Conservation (phyloP, 192 early-diverging fungal genomes). For the Coemansia sp. region DNA sequence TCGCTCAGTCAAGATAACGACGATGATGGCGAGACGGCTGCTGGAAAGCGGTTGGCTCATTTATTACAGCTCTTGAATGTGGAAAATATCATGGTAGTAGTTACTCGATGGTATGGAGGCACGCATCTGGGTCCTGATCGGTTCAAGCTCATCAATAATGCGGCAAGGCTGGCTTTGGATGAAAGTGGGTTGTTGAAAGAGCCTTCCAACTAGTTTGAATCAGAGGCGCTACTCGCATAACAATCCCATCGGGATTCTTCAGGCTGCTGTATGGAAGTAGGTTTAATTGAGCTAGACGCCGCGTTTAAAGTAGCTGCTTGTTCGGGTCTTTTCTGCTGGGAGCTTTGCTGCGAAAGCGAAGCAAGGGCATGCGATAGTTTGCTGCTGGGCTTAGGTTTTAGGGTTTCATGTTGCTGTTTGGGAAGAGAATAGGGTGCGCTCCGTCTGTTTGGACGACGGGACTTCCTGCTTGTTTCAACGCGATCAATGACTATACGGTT, state of each 20-base stretch:
- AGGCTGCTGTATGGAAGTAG: background rate
- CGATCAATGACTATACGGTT: slow-evolving; percentile 19
- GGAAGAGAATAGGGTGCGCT: too few relatives aligned
- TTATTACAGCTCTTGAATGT: slow-evolving; percentile 74
- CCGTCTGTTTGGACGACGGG: too few relatives aligned
- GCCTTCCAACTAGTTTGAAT: slow-evolving; percentile 2
- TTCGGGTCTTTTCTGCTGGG: too few relatives aligned
- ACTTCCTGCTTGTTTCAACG: slow-evolving; percentile 1
- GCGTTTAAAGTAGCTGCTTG: too few relatives aligned
- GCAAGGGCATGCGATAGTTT: too few relatives aligned
- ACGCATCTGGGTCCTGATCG: slow-evolving; percentile 77
- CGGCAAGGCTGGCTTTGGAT: slow-evolving; percentile 68
- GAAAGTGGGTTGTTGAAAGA: slow-evolving; percentile 58
- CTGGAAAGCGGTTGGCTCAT: slow-evolving; percentile 80
- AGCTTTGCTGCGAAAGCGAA: too few relatives aligned
- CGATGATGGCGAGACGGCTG: slow-evolving; percentile 93
- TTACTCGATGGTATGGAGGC: slow-evolving; percentile 88
- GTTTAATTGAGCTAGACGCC: background rate
- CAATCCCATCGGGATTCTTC: slow-evolving; percentile 10
- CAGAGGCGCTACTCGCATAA: slow-evolving; percentile 11
- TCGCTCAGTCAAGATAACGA: slow-evolving; percentile 73
- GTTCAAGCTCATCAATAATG: slow-evolving; percentile 92
- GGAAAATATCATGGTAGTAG: slow-evolving; percentile 75
- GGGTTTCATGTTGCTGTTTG: too few relatives aligned
- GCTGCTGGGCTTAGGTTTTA: too few relatives aligned